Conservation (phyloP, 163 green algal genomes). For the Volvox carteri region DNA sequence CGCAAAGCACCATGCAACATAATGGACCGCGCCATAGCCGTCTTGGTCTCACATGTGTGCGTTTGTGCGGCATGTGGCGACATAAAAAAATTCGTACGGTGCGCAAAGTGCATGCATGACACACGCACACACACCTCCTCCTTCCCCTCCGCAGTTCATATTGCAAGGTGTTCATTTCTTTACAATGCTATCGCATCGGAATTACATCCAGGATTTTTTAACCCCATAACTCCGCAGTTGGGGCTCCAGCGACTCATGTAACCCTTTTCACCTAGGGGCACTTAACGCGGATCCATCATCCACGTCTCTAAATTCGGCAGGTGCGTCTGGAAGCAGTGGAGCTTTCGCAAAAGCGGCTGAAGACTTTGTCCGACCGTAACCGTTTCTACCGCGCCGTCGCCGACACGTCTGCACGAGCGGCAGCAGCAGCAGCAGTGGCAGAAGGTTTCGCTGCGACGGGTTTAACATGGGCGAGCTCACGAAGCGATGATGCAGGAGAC, state of each 20-base stretch:
- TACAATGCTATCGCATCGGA: not conserved
- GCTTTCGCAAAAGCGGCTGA: not conserved
- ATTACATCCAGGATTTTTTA: not conserved
- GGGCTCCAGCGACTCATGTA: too few relatives aligned
- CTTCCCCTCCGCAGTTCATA: not conserved
- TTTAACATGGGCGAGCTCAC: not conserved
- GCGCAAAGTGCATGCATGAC: too few relatives aligned
- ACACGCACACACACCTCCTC: too few relatives aligned
- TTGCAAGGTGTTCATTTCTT: not conserved
- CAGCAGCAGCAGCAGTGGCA: not conserved
- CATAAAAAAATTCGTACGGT: too few relatives aligned
- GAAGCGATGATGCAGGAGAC: not conserved
- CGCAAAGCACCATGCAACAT: too few relatives aligned
- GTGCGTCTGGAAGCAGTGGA: not conserved
- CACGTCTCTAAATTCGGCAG: not conserved
- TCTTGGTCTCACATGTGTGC: too few relatives aligned
- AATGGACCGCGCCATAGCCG: too few relatives aligned
- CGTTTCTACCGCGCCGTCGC: not conserved
- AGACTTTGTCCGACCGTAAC: constrained; percentile 10
- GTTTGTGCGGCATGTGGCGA: too few relatives aligned
- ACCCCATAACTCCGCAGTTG: not conserved
- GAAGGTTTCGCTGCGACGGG: too few relatives aligned
- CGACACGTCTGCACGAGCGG: not conserved
- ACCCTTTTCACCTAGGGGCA: not conserved
- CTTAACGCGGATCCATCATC: not conserved